Conservation (phyloP, 2,329 filamentous ascomycete genomes). For the Penicillium sp. region DNA sequence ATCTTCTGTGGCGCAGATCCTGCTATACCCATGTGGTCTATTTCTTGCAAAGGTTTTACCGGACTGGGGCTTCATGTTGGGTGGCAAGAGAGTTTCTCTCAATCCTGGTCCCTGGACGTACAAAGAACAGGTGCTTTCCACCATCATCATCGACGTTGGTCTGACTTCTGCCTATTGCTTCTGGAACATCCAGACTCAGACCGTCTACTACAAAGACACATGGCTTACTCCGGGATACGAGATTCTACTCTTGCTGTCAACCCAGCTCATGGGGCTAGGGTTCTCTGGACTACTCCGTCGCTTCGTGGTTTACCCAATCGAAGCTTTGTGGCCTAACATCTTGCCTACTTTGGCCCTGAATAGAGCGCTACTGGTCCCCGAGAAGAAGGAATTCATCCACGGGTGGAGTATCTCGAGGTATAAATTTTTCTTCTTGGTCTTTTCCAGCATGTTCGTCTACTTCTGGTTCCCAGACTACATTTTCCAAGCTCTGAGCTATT, state of each 20-base stretch:
- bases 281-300: not conserved
- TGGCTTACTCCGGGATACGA: not conserved
- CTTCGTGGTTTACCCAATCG: not conserved
- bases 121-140: not conserved
- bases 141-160: not conserved
- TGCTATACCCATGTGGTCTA: not conserved
- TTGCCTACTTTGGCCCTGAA: not conserved
- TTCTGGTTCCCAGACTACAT: conserved; percentile 55
- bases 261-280: not conserved
- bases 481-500: conserved; percentile 47
- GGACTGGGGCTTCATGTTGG: not conserved
- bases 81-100: not conserved
- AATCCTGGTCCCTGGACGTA: not conserved
- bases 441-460: conserved; percentile 51
- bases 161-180: not conserved
- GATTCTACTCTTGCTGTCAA: not conserved
- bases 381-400: not conserved
- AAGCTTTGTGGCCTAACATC: not conserved
- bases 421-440: conserved; percentile 46
- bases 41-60: not conserved
- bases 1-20: not conserved
- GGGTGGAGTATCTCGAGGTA: conserved; percentile 13
- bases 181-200: not conserved
- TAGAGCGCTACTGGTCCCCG: not conserved
- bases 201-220: not conserved